Conservation (phyloP, 2,329 filamentous ascomycete genomes). For the Paracamarosporium sp. region DNA sequence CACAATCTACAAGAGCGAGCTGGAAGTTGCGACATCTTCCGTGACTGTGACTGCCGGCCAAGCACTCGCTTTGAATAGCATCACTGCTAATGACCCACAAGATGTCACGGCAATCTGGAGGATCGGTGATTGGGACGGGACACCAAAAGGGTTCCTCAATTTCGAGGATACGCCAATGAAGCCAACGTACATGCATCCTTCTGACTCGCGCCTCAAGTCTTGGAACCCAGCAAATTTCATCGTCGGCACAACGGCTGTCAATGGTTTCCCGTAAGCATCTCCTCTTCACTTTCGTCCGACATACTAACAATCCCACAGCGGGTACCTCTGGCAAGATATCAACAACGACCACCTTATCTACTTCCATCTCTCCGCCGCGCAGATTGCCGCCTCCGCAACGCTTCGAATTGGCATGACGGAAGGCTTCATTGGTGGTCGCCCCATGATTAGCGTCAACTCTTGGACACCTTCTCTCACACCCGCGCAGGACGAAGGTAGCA, state of each 20-base stretch:
- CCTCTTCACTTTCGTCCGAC: not conserved
- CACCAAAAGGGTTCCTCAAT: slow-evolving; percentile 64
- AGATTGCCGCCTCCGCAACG: slow-evolving; percentile 26
- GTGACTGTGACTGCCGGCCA: slow-evolving; percentile 54
- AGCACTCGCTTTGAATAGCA: slow-evolving; percentile 57
- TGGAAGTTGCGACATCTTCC: slow-evolving; percentile 42
- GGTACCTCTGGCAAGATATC: slow-evolving; percentile 53
- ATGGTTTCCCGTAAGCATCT: not conserved
- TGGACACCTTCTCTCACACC: slow-evolving; percentile 19
- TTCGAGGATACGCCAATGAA: slow-evolving; percentile 48
- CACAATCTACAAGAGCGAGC: slow-evolving; percentile 62
- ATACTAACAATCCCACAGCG: slow-evolving; percentile 9
- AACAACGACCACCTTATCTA: slow-evolving; percentile 54
- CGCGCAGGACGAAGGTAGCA: slow-evolving; percentile 22
- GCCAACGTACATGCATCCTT: slow-evolving; percentile 53
- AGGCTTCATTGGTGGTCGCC: slow-evolving; percentile 24
- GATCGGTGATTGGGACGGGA: slow-evolving; percentile 69
- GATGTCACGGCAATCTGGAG: slow-evolving; percentile 62
- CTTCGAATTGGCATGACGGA: slow-evolving; percentile 28
- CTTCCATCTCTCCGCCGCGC: slow-evolving; percentile 37
- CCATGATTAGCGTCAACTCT: slow-evolving; percentile 21
- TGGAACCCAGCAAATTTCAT: slow-evolving; percentile 30
- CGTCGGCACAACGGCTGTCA: slow-evolving; percentile 12
- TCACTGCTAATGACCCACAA: slow-evolving; percentile 55
- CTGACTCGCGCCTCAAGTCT: slow-evolving; percentile 33